Base-by-base conservation (phyloP, 2,329 filamentous ascomycete genomes). In the Stemphylium beticola region DNA sequence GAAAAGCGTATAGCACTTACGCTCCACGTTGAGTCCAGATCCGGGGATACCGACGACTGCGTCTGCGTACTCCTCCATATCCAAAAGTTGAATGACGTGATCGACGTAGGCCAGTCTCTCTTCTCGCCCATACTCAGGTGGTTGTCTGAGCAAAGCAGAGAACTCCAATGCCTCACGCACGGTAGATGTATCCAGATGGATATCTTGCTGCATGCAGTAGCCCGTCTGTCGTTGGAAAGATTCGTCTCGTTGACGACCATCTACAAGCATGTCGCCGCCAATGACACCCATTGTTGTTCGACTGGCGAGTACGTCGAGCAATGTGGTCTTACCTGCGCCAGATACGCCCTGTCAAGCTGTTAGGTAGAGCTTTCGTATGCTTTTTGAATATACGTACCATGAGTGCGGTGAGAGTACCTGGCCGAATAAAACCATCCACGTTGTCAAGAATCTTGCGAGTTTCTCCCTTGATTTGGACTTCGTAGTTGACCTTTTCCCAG, bases 301-400 rank as follows among this genome's bases (percentile, higher is more conserved):
- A 55, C 88, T 88, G 20, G 92, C 92, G 51, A 96, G 50, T 20
- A 90, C 90, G 75, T 96, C 90, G 20, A 96, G 80, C 18, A 96
- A 82, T 1, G 92, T 96, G 0, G 92, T 96, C 75, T 96, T 96
- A 53, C 92, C 92, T 12, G 92, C 92, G 58, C 92, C 91, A 26
- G 62, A 58, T 9, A 58, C 61, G 14, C 46, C 89, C 92, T 96
- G 95, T 4, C 95, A 79, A 39, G 89, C 91, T 8, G 91, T 60
- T 36, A 95, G 76, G 8, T 90, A 9, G 93, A 48, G 91, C 91
- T 4, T 92, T 91, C 93, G 92, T 49, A 96, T 91, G 89, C 90
- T 96, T 22, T 32, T 91, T 91, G 68, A 93, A 88, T 12, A 96
- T 20, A 26, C 48, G 36, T 62, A 67, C 90, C 72, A 73, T 72